A percentile compares a stretch with the other conserved stretches of the same genome.
phyloP scores from a whole-genome alignment of 208 protist genomes.

The Perkinsela sp. region DNA sequence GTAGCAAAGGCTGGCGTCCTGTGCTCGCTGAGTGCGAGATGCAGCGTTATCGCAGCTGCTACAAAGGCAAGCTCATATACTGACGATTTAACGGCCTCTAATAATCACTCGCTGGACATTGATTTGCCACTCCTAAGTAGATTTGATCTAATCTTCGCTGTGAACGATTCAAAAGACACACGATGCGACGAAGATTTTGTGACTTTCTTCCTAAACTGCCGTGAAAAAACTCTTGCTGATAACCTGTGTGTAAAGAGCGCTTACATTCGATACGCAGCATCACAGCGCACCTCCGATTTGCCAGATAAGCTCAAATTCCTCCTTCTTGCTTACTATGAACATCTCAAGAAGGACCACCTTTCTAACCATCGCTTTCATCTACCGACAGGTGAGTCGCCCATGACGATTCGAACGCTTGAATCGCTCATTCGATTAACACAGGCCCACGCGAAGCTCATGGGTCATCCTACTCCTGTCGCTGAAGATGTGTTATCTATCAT shows the following conservation, averaged over 20 bases:
- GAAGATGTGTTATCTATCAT: constrained; percentile 55
- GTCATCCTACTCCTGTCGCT: constrained; percentile 25
- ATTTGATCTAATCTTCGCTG: constrained; percentile 85
- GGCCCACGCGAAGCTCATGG: constrained; percentile 75
- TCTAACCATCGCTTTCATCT: constrained; percentile 24
- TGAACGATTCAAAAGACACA: constrained; percentile 57
- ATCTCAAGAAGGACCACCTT: constrained; percentile 39
- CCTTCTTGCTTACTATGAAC: constrained; percentile 22
- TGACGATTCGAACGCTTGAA: constrained; percentile 82
- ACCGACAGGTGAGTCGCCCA: constrained; percentile 44
- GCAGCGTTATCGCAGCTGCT: constrained; percentile 74
- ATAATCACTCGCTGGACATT: constrained; percentile 19
- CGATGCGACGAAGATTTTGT: constrained; percentile 56
- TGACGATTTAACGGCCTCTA: constrained; percentile 10
- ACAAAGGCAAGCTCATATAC: constrained; percentile 34
- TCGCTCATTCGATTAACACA: constrained; percentile 71
- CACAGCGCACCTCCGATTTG: constrained; percentile 32
- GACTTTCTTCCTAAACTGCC: constrained; percentile 36
- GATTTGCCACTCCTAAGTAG: constrained; percentile 76
- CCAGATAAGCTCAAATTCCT: constrained; percentile 25
- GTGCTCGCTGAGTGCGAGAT: constrained; percentile 73
- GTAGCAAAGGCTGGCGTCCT: constrained; percentile 81
- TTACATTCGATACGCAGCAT: constrained; percentile 21
- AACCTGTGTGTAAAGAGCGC: constrained; percentile 23
- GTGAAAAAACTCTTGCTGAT: constrained; percentile 9